Evolutionary conservation across 2,329 filamentous ascomycete genomes (phyloP).

Genomic region (Alternaria sp.): DNA sequence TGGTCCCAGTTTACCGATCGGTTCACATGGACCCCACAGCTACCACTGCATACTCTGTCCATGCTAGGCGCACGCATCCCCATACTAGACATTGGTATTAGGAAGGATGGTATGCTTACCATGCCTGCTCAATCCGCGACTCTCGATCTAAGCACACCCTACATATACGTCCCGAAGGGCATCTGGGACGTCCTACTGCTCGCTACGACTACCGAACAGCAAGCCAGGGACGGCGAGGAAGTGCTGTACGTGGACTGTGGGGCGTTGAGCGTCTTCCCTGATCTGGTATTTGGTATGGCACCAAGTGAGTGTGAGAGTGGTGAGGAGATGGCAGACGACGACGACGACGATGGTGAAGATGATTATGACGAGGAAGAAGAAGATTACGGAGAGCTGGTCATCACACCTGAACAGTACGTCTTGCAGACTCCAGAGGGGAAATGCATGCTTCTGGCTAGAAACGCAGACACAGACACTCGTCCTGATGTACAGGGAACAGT

Average conservation of each 20-base stretch:
- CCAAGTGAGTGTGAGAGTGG: background rate
- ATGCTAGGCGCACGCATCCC: conserved; percentile 4
- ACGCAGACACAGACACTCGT: conserved; percentile 6
- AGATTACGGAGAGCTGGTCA: conserved; percentile 10
- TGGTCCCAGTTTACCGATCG: background rate
- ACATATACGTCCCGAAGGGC: conserved; percentile 14
- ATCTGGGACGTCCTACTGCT: conserved; percentile 24
- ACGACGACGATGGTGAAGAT: background rate
- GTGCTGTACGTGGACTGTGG: conserved; percentile 20
- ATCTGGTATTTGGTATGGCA: conserved; percentile 22
- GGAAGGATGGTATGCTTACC: conserved; percentile 23
- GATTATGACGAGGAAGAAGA: conserved; percentile 6
- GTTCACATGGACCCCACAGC: conserved; percentile 1
- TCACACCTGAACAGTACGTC: conserved; percentile 25
- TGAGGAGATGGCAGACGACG: background rate
- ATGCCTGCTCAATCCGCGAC: conserved; percentile 7
- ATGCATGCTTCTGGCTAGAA: conserved; percentile 20
- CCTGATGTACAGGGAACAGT: background rate
- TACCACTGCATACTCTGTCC: background rate
- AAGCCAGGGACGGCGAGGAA: background rate
- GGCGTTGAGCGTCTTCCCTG: conserved; percentile 11
- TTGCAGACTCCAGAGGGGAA: conserved; percentile 11
- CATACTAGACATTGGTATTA: conserved; percentile 15
- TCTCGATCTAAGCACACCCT: conserved; percentile 20
- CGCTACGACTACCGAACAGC: conserved; percentile 11